Evolutionary conservation across 2,329 filamentous ascomycete species (phyloP).

Genomic region (Thermothelomyces thermophilus): DNA sequence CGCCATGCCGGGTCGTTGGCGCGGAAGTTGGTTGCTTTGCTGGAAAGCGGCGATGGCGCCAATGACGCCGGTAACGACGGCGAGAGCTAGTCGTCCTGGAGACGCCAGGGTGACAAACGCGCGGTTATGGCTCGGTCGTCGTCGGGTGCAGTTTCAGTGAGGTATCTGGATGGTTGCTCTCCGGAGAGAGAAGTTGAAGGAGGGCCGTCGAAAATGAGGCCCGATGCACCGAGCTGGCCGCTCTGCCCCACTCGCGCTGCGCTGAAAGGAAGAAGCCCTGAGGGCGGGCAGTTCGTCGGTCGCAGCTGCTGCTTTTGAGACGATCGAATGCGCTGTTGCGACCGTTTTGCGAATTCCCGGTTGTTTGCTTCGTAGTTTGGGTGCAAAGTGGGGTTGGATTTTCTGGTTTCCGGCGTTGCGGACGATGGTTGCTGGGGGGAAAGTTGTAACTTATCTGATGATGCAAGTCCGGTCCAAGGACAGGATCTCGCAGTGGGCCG

Average conservation of each 20-base stretch:
- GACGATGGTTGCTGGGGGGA: not conserved
- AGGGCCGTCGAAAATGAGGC: not conserved
- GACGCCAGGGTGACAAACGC: slow-evolving; percentile 30
- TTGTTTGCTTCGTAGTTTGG: no score
- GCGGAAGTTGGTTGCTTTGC: slow-evolving; percentile 35
- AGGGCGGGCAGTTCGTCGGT: no score
- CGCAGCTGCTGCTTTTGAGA: no score
- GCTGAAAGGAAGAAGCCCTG: no score
- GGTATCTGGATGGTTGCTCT: not conserved
- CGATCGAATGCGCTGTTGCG: no score
- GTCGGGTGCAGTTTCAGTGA: not conserved
- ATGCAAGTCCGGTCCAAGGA: not conserved
- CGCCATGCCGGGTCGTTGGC: slow-evolving; percentile 22
- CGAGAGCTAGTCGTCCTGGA: slow-evolving; percentile 46
- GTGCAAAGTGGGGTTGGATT: no score
- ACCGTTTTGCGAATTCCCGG: no score
- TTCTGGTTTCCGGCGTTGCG: not conserved
- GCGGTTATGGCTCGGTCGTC: not conserved
- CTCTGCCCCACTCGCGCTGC: no score
- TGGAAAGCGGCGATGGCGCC: slow-evolving; percentile 51
- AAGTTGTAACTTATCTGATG: not conserved
- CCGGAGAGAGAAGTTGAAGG: not conserved
- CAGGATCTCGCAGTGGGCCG: not conserved
- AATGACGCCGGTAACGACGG: slow-evolving; percentile 52
- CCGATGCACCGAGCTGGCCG: no score